Evolutionary conservation across 345 rosid genomes (phyloP).

Genomic region (Arabis hirsuta): DNA sequence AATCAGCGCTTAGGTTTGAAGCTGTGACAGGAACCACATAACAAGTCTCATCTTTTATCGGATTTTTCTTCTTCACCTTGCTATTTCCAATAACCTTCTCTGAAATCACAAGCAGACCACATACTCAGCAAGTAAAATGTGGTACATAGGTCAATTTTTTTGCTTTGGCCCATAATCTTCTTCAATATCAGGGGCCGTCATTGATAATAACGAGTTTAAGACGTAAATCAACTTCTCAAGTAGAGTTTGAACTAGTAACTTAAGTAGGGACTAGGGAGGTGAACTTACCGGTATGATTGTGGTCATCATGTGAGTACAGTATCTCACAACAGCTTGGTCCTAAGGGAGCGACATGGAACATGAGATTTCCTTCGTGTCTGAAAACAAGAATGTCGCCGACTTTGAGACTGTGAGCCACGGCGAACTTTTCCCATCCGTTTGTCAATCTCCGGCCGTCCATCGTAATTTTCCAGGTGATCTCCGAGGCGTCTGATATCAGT

Average conservation of each 20-base stretch:
- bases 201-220: no score
- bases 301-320: neutral
- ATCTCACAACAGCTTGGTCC: conserved; percentile 5
- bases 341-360: conserved; percentile 3
- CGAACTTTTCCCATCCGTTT: neutral
- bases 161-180: no score
- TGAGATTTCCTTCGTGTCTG: conserved; percentile 1
- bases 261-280: no score
- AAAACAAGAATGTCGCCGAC: conserved; percentile 11
- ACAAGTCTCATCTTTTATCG: neutral
- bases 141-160: no score
- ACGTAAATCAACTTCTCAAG: no score
- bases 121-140: no score
- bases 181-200: no score
- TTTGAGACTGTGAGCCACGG: neutral
- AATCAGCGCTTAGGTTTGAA: neutral
- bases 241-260: no score
- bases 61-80: neutral
- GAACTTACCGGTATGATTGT: neutral
- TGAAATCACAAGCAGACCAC: neutral
- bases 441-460: neutral
- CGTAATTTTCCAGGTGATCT: neutral
- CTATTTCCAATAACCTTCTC: neutral
- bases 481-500: conserved; percentile 1
- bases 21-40: neutral